Evolutionary conservation across 805 yeast genomes (phyloP), one percentile per base, ranked within the genome.

Genomic region (Monosporozyma siamensis): DNA sequence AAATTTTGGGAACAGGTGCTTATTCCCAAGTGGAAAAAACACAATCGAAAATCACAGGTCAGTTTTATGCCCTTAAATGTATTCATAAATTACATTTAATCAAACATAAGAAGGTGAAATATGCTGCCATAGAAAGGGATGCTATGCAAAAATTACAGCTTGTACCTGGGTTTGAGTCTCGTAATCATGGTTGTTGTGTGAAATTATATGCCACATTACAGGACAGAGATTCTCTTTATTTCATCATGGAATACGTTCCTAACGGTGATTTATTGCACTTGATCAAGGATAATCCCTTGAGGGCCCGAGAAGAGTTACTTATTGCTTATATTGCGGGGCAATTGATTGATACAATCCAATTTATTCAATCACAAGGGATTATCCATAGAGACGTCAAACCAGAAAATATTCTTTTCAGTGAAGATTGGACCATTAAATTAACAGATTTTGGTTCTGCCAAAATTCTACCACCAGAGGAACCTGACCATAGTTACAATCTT

Each of bases 401-500:
- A 9, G 35, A 32, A 32, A 32, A 32, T 32, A 32, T 32, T 4
- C 11, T 32, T 83, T 88, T 43, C 87, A 88, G 63, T 60, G 73
- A 86, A 51, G 80, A 83, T 51, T 96, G 96, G 3, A 95, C 89
- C 64, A 80, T 89, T 51, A 88, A 88, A 56, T 72, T 88, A 48
- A 86, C 96, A n/a, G 96, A 88, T 63, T 89, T 88, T 61, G 97
- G 97, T 1, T 88, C 89, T 61, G 95, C 96, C 31, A 89, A 89
- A 61, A 61, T 84, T 38, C 60, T 84, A 14, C 29, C 21, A 6
- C 8, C 10, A 10, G 35, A 18, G 14, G 23, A 27, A 3, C 4
- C 12, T 6, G 17, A 61, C 2, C 63, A 69, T n/a, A 77, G 73
- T 27, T 82, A 77, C 53, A 88, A 89, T 7, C 56, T 70, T 9